Evolutionary conservation across 768 basidiomycete genomes (phyloP), one percentile per base, ranked within the genome.

Genomic region (Suillus alpinus): DNA sequence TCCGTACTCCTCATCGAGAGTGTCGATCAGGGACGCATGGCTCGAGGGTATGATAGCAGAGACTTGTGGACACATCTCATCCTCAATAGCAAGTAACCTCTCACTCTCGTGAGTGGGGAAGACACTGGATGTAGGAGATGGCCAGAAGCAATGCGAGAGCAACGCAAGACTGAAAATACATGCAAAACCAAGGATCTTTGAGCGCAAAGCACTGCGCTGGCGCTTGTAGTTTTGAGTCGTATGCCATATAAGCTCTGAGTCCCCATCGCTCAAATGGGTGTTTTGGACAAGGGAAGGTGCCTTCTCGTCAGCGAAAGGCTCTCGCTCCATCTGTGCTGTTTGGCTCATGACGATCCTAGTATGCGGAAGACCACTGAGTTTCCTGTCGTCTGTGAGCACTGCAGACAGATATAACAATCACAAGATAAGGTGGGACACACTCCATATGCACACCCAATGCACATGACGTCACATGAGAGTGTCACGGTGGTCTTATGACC

Each of bases 51-150:
- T 57, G 46, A 71, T 55, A 9, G 65, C 56, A n/a, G 59, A 58
- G 16, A 62, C 63, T 57, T 75, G 75, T 34, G 71, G 71, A 51
- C 75, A 77, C 36, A 71, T 23, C 3, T 26, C 9, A 55, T 60
- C 56, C 4, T 59, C 66, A 23, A 32, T 31, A 10, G 9, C 57
- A n/a, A 23, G 34, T 14, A 37, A n/a, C 18, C 18, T 23, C 18
- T 44, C 14, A 14, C 18, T 29, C 18, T 44, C 16, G 18, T 37
- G 40, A 18, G 26, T 7, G 46, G 16, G 36, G 10, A 56, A 44
- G 26, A 29, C 39, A 32, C 29, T 26, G 26, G 12, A 43, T 32
- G 23, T 13, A 44, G 43, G 1, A 32, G 10, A n/a, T 0, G 59
- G 37, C 57, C 57, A 73, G 47, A 60, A 53, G n/a, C 18, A 57